phyloP scores from a whole-genome alignment of 2,329 filamentous ascomycete genomes.

The Aureobasidium uvarum region DNA sequence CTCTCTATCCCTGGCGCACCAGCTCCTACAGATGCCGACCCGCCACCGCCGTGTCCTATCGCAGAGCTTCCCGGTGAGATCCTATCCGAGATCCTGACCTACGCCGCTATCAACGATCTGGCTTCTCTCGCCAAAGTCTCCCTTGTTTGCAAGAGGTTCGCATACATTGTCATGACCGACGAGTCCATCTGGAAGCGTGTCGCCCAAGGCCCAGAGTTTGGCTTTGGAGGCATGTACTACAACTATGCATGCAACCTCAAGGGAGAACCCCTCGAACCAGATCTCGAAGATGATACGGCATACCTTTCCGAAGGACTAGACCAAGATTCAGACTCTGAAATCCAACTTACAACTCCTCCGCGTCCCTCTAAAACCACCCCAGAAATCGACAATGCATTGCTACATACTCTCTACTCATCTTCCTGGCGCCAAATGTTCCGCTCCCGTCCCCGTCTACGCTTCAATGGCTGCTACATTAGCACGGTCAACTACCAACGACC shows the following conservation, averaged over 20 bases:
- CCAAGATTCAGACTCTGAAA: background rate
- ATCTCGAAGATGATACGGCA: constrained; percentile 27
- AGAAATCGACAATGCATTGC: constrained; percentile 33
- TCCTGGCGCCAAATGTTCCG: constrained; percentile 69
- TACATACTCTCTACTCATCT: constrained; percentile 35
- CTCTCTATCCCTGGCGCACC: constrained; percentile 66
- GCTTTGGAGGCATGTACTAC: constrained; percentile 82
- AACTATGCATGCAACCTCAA: constrained; percentile 63
- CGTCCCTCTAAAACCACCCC: constrained; percentile 28
- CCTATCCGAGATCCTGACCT: constrained; percentile 71
- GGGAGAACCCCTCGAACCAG: constrained; percentile 44
- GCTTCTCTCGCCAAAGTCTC: constrained; percentile 72
- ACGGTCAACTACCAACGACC: constrained; percentile 92
- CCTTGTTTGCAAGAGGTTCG: constrained; percentile 81
- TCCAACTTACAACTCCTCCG: constrained; percentile 5
- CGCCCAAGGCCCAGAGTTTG: constrained; percentile 67
- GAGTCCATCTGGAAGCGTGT: constrained; percentile 82
- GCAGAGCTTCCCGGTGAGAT: constrained; percentile 78
- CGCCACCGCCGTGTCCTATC: constrained; percentile 76
- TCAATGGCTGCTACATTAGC: constrained; percentile 94
- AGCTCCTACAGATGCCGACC: constrained; percentile 68
- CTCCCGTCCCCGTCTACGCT: constrained; percentile 78
- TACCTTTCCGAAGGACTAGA: constrained; percentile 18
- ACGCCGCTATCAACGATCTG: constrained; percentile 71
- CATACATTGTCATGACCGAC: constrained; percentile 80